Conservation (phyloP, 176 grass and related monocot genomes). For the Raddia distichophylla region DNA sequence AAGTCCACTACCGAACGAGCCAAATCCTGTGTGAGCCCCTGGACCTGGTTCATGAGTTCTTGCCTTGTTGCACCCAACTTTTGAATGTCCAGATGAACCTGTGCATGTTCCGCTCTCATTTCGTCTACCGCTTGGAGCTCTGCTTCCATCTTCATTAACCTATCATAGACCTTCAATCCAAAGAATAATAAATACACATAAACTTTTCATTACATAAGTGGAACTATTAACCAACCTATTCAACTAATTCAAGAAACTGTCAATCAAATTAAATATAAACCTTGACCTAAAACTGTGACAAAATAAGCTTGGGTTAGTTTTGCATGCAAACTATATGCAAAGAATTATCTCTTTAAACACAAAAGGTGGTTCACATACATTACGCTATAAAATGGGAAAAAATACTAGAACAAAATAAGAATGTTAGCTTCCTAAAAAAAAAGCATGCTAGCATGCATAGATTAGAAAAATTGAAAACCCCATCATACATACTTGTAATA, state of each 20-base stretch:
- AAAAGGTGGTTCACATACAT: not conserved
- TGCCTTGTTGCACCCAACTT: slow-evolving; percentile 62
- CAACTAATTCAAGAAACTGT: slow-evolving; percentile 26
- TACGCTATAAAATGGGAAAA: not conserved
- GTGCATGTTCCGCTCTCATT: slow-evolving; percentile 61
- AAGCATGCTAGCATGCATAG: not conserved
- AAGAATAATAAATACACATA: slow-evolving; percentile 22
- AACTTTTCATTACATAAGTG: not conserved
- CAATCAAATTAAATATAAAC: not conserved
- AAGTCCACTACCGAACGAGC: slow-evolving; percentile 59
- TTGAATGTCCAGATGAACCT: slow-evolving; percentile 65
- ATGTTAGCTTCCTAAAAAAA: not conserved
- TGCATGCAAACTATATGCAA: slow-evolving; percentile 3
- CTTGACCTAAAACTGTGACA: slow-evolving; percentile 5
- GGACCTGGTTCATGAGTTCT: slow-evolving; percentile 65
- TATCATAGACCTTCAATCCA: slow-evolving; percentile 58
- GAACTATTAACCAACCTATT: slow-evolving; percentile 5
- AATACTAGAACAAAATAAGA: slow-evolving; percentile 8
- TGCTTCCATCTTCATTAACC: slow-evolving; percentile 67
- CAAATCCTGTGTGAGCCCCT: slow-evolving; percentile 72
- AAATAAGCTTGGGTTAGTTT: slow-evolving; percentile 10
- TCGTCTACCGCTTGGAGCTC: slow-evolving; percentile 54
- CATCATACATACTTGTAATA: not conserved
- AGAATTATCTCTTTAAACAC: slow-evolving; percentile 2
- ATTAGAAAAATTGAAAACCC: not conserved